Base-by-base conservation (phyloP, 257 asterid genomes). In the Ligustrum vulgare region DNA sequence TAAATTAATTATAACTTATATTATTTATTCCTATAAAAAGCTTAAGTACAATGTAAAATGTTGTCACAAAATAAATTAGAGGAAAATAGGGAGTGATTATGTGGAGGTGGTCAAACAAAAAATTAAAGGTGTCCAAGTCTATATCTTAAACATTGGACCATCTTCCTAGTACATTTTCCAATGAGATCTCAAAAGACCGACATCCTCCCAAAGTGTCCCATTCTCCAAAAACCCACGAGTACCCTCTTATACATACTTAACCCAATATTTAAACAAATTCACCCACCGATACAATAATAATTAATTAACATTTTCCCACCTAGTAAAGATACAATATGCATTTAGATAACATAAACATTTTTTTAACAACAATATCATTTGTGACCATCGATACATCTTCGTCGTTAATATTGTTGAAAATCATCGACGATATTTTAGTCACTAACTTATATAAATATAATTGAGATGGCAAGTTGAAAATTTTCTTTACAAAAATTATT, bases 201-300 rank as follows among this genome's bases (percentile, higher is more conserved):
- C 96, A 91, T 91, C 85, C 97, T 84, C 92, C 78, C 82, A 49
- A 85, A 78, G 45, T 81, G 85, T 87, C 92, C 80, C 95, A 87
- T 76, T 86, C 91, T 86, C 82, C 93, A 77, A 91, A 89, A 89
- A 74, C 96, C 96, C 93, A 89, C 93, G 91, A 85, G 75, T 90
- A 85, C 87, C 80, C 80, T 84, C 82, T 65, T 80, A 78, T 76
- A 39, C 6, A n/a, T n/a, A n/a, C n/a, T n/a, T n/a, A 58, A 43
- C 18, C 5, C 39, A 70, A 70, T 72, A 83, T 65, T 28, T 8
- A 72, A 77, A 75, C 37, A 66, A 78, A 66, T 70, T 16, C 77
- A 81, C 62, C 76, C 75, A 72, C 72, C 78, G 78, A 64, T 37
- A 78, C n/a, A n/a, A n/a, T n/a, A n/a, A n/a, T 67, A 49, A 16